These are phyloP conservation scores for Combretum micranthum DNA, from an alignment of 345 rosid species.

Conservation along the genomic window DNA sequence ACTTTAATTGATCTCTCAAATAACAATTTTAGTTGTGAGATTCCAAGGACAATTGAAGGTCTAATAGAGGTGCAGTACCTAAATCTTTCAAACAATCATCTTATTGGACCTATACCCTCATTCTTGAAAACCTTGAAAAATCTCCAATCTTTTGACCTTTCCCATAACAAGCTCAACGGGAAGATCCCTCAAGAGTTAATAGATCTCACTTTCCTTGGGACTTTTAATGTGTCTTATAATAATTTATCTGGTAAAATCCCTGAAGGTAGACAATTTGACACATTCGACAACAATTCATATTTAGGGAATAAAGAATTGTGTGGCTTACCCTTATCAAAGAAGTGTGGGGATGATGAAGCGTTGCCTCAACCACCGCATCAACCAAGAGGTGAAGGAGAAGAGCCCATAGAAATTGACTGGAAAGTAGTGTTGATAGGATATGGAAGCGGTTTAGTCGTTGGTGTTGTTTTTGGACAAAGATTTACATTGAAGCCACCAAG, in stretches of 20 bases:
- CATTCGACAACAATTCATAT: slow-evolving; percentile 7
- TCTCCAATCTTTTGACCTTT: slow-evolving; percentile 13
- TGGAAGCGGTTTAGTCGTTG: slow-evolving; percentile 5
- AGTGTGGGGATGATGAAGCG: not conserved
- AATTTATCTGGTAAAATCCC: slow-evolving; percentile 9
- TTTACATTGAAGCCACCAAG: not conserved
- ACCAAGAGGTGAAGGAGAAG: not conserved
- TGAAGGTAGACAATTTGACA: slow-evolving; percentile 7
- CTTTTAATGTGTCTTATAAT: slow-evolving; percentile 8
- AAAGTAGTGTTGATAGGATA: slow-evolving; percentile 9
- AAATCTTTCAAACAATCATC: slow-evolving; percentile 4
- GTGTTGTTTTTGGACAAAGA: slow-evolving; percentile 1
- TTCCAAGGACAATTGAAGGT: slow-evolving; percentile 1
- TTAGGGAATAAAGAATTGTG: slow-evolving; percentile 5
- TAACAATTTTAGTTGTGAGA: slow-evolving; percentile 1
- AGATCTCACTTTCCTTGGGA: slow-evolving; percentile 2
- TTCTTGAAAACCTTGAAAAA: not conserved
- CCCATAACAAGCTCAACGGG: slow-evolving; percentile 5
- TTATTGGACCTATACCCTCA: slow-evolving; percentile 9
- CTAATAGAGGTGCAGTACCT: slow-evolving; percentile 5
- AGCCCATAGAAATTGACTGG: slow-evolving; percentile 1
- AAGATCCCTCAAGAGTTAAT: slow-evolving; percentile 9
- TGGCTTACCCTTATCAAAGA: slow-evolving; percentile 8
- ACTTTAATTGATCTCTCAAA: slow-evolving; percentile 6
- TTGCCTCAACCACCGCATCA: not conserved